Base-by-base conservation (phyloP, 2,329 filamentous ascomycete genomes). In the Fusarium domesticum region DNA sequence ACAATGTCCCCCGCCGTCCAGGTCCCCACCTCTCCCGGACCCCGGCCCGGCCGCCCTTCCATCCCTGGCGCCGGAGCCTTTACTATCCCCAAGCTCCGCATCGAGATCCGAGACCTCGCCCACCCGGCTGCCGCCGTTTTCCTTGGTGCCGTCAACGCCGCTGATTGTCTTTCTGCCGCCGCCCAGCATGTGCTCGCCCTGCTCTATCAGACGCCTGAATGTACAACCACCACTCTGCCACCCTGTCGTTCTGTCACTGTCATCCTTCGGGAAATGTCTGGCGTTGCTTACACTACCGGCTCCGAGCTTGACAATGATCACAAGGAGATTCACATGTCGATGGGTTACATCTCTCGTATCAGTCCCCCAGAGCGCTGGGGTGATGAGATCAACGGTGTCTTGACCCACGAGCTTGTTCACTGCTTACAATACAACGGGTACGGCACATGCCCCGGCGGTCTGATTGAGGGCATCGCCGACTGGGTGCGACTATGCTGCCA, bases 351-450 rank as follows among this genome's bases (percentile, higher is more conserved):
- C 55, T 60, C 70, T 34, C 57, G 62, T 35, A 71, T 81, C 51
- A 43, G 59, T 25, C 58, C 75, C 0, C 37, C 64, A 0, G 56
- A 68, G 10, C 74, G 76, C 37, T 68, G 70, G 11, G 51, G 63
- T 18, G 59, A 75, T 31, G 89, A 97, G 70, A 81, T 96, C 47
- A 70, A 80, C 15, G 93, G 93, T 32, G 90, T 97, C 1, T 67
- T 97, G 16, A 85, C 87, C 2, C 92, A 97, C 64, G 92, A 97
- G 69, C 84, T 96, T 50, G 92, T 97, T 12, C 93, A 97, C 70
- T 96, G 90, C 69, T 95, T 87, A 70, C 92, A 97, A 67, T 86
- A 88, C 68, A 84, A 89, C 57, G 85, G 75, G 2, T 71, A 58
- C 16, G 75, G 74, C 2, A 71, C 70, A 5, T 80, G 81, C 34